phyloP scores from a whole-genome alignment of 768 basidiomycete genomes.

The Tricholomella constricta region DNA sequence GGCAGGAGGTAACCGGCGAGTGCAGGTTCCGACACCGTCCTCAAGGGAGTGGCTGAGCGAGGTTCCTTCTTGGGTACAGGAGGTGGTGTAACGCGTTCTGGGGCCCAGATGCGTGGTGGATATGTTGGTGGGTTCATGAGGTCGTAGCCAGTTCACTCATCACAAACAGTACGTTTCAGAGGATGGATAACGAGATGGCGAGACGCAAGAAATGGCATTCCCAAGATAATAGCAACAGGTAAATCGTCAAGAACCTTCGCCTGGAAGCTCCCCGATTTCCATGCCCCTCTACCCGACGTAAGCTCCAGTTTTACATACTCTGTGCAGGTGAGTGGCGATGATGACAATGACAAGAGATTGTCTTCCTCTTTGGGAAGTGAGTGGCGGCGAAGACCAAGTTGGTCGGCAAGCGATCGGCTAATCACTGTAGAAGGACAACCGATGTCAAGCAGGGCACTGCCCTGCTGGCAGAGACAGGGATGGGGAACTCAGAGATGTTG shows the following conservation, averaged over 20 bases:
- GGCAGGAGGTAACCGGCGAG: too few species aligned
- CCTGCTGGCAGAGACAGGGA: neutral
- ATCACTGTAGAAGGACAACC: too few species aligned
- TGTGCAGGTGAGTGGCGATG: slow-evolving; percentile 11
- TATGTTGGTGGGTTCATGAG: too few species aligned
- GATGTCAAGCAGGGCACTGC: slow-evolving; percentile 14
- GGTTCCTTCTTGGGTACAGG: neutral
- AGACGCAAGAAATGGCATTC: too few species aligned
- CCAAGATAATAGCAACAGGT: slow-evolving; percentile 24
- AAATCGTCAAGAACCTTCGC: slow-evolving; percentile 20
- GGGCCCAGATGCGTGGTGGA: too few species aligned
- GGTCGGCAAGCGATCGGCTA: slow-evolving; percentile 5
- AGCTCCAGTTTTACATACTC: slow-evolving; percentile 23
- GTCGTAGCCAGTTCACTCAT: slow-evolving; percentile 15
- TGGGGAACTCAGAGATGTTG: neutral
- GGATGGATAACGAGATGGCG: slow-evolving; percentile 22
- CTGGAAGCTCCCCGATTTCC: too few species aligned
- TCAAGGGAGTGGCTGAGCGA: too few species aligned
- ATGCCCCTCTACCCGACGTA: slow-evolving; percentile 11
- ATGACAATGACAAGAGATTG: too few species aligned
- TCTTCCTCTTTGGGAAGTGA: too few species aligned
- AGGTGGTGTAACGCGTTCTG: slow-evolving; percentile 3
- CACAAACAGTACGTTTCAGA: slow-evolving; percentile 14
- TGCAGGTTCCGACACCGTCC: too few species aligned
- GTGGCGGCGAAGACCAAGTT: slow-evolving; percentile 12